These are phyloP conservation scores for Tillandsia fasciculata DNA, from an alignment of 176 grass and related monocot genomes.

Conservation along the genomic window DNA sequence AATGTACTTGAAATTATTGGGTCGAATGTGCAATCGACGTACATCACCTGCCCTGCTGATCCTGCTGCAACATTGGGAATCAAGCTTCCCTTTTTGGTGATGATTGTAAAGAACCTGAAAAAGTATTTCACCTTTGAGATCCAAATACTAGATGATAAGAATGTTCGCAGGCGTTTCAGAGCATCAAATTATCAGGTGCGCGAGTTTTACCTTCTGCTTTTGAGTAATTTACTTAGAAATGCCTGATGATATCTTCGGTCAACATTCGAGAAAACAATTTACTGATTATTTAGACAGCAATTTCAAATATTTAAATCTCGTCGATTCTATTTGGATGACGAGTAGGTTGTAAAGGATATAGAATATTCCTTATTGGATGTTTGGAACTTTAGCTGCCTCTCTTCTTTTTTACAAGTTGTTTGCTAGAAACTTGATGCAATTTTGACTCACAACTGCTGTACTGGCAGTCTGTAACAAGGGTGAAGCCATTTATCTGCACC, in stretches of 20 bases:
- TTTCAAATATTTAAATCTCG: too few relatives aligned
- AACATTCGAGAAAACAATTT: too few relatives aligned
- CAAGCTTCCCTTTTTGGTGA: constrained; percentile 73
- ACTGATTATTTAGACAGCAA: too few relatives aligned
- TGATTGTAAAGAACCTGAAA: constrained; percentile 89
- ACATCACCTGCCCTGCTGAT: constrained; percentile 86
- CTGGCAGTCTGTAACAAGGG: constrained; percentile 60
- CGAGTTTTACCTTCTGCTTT: constrained; percentile 9
- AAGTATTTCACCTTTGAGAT: constrained; percentile 98
- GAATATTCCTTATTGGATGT: too few relatives aligned
- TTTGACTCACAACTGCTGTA: neutral
- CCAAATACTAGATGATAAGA: constrained; percentile 91
- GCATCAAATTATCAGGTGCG: constrained; percentile 92
- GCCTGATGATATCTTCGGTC: neutral
- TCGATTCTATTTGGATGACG: too few relatives aligned
- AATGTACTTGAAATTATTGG: constrained; percentile 93
- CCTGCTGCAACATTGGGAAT: constrained; percentile 78
- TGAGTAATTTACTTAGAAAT: neutral
- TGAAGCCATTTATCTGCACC: constrained; percentile 91
- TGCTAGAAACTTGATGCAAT: too few relatives aligned
- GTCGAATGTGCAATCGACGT: constrained; percentile 89
- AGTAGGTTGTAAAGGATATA: too few relatives aligned
- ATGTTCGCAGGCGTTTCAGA: constrained; percentile 74
- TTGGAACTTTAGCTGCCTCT: too few relatives aligned
- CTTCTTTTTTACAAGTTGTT: too few relatives aligned